These are phyloP conservation scores for Acmispon strigosus DNA, from an alignment of 306 rosid genomes.

Conservation along the genomic window DNA sequence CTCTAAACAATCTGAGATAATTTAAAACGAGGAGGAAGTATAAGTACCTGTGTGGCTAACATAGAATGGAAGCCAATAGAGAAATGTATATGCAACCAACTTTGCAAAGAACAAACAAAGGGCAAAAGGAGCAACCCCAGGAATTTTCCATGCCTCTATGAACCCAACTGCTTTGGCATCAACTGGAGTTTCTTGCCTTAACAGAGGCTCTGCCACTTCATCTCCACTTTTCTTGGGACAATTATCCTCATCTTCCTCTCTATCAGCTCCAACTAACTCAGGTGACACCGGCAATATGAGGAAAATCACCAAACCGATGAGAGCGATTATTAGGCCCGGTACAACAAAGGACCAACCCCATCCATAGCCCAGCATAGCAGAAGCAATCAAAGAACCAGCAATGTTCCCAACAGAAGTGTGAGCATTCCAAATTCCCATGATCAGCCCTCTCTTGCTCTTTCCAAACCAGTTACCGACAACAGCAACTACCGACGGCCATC, in stretches of 20 bases:
- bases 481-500: slow-evolving; percentile 98
- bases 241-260: slow-evolving; percentile 47
- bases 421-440: slow-evolving; percentile 99
- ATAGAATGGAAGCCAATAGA: slow-evolving; percentile 99
- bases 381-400: slow-evolving; percentile 81
- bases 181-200: slow-evolving; percentile 30
- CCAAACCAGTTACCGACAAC: slow-evolving; percentile 97
- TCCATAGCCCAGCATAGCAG: slow-evolving; percentile 76
- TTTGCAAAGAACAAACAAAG: slow-evolving; percentile 90
- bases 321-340: slow-evolving; percentile 62
- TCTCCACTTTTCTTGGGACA: slow-evolving; percentile 54
- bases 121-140: slow-evolving; percentile 97
- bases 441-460: slow-evolving; percentile 89
- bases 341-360: slow-evolving; percentile 98
- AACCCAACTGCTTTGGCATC: slow-evolving; percentile 68
- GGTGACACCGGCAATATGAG: slow-evolving; percentile 70
- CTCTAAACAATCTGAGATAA: not conserved
- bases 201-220: slow-evolving; percentile 46
- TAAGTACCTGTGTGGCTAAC: slow-evolving; percentile 75
- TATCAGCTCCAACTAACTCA: slow-evolving; percentile 50
- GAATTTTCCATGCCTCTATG: slow-evolving; percentile 94
- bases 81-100: slow-evolving; percentile 98
- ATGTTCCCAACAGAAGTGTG: slow-evolving; percentile 95
- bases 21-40: not conserved
- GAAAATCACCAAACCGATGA: slow-evolving; percentile 61